Conservation (phyloP, 495 filamentous ascomycete genomes). For the Tuber calosporum region DNA sequence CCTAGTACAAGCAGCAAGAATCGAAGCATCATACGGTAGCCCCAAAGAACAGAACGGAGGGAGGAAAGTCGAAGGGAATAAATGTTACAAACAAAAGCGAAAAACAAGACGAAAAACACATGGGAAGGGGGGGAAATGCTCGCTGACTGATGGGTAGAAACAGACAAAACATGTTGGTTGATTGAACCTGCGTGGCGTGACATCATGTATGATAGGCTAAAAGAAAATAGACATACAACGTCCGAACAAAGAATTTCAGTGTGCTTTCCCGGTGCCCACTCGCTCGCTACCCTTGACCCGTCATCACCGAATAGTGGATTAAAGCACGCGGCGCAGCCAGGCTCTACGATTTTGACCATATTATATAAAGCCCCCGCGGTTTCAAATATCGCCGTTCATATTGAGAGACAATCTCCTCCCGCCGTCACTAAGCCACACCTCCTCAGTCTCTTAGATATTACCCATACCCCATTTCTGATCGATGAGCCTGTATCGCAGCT, state of each 20-base stretch:
- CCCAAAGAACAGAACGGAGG: background rate
- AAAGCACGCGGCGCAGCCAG: background rate
- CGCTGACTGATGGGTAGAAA: constrained; percentile 9
- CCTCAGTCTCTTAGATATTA: constrained; percentile 37
- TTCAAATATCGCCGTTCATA: background rate
- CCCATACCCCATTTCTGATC: constrained; percentile 60
- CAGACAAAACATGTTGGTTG: background rate
- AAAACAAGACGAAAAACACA: constrained; percentile 14
- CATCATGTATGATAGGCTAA: background rate
- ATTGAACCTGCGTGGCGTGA: background rate
- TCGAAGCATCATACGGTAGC: background rate
- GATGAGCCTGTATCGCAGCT: constrained; percentile 60
- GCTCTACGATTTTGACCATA: background rate
- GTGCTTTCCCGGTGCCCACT: background rate
- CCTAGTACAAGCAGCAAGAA: background rate
- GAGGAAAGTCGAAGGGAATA: background rate
- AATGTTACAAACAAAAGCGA: constrained; percentile 7
- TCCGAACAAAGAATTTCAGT: background rate
- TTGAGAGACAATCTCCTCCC: background rate
- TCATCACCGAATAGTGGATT: background rate
- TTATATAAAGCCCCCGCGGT: background rate
- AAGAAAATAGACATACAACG: background rate
- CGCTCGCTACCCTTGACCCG: background rate
- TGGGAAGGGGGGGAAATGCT: constrained; percentile 5
- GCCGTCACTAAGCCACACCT: constrained; percentile 1